These are phyloP conservation scores for Penicillium soppii DNA, from an alignment of 495 filamentous ascomycete genomes.

Conservation along the genomic window DNA sequence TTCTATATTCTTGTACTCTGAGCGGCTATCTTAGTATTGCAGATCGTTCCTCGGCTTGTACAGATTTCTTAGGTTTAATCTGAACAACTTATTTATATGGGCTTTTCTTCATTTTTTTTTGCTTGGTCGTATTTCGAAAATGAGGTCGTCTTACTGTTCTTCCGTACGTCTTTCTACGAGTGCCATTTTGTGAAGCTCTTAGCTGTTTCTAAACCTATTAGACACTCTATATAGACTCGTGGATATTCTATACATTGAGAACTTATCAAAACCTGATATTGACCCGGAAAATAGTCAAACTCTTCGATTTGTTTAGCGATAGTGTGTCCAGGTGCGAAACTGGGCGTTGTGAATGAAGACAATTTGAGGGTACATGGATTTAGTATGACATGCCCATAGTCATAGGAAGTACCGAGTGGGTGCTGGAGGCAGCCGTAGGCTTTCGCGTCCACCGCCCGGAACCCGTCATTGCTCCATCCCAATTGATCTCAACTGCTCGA, in stretches of 20 bases:
- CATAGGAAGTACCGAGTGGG: constrained; percentile 9
- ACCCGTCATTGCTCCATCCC: constrained; percentile 29
- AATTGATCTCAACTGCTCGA: constrained; percentile 17
- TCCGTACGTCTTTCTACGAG: too few relatives aligned
- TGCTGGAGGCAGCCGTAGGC: constrained; percentile 27
- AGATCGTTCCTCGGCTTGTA: not conserved
- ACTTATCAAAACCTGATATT: too few relatives aligned
- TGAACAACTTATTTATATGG: not conserved
- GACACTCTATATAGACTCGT: too few relatives aligned
- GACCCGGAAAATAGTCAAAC: too few relatives aligned
- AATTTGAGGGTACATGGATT: constrained; percentile 3
- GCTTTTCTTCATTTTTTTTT: too few relatives aligned
- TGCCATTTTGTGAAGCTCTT: too few relatives aligned
- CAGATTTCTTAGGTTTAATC: not conserved
- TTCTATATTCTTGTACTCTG: constrained; percentile 3
- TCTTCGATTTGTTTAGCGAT: too few relatives aligned
- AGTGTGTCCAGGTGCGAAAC: too few relatives aligned
- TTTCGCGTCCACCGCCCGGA: constrained; percentile 34
- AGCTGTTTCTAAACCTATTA: too few relatives aligned
- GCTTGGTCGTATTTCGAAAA: too few relatives aligned
- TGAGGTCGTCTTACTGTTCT: too few relatives aligned
- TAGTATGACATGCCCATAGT: constrained; percentile 4
- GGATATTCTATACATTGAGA: too few relatives aligned
- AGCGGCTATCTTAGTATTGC: not conserved
- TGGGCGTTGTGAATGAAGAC: not conserved